phyloP scores from a whole-genome alignment of 129 eudicot genomes.

The Saussurea involucrata region DNA sequence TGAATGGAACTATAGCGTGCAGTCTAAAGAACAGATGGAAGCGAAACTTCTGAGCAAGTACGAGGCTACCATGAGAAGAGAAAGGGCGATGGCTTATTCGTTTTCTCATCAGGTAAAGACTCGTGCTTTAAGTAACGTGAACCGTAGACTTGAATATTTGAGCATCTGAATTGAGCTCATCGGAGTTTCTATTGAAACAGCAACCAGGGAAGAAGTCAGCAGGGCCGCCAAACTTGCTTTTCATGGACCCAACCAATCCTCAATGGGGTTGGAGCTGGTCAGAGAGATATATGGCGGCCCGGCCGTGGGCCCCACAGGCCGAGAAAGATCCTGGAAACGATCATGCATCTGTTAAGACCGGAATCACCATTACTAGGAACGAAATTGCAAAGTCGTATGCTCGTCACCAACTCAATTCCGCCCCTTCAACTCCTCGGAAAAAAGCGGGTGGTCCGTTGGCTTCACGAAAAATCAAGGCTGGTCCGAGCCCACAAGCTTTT shows the following conservation, averaged over 20 bases:
- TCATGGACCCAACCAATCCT: conserved; percentile 90
- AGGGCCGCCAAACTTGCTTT: conserved; percentile 56
- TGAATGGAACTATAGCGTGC: conserved; percentile 74
- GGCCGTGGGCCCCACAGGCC: conserved; percentile 49
- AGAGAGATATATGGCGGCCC: conserved; percentile 70
- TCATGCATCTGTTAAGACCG: conserved; percentile 42
- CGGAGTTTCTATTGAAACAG: conserved; percentile 32
- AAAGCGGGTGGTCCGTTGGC: conserved; percentile 29
- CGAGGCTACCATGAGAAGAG: conserved; percentile 90
- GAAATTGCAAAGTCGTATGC: conserved; percentile 80
- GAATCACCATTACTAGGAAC: conserved; percentile 33
- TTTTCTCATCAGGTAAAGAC: conserved; percentile 85
- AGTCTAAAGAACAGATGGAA: conserved; percentile 81
- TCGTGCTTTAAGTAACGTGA: not conserved
- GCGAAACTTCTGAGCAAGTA: conserved; percentile 65
- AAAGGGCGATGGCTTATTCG: conserved; percentile 87
- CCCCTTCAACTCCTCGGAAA: conserved; percentile 48
- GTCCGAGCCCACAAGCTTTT: conserved; percentile 55
- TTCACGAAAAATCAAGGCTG: conserved; percentile 47
- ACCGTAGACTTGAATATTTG: not conserved
- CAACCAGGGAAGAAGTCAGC: conserved; percentile 77
- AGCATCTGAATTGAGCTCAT: not conserved
- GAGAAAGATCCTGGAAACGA: conserved; percentile 36
- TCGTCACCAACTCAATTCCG: conserved; percentile 71
- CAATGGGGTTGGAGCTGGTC: conserved; percentile 99